Conservation (phyloP, 2,329 filamentous ascomycete species). For the Magnaporthiopsis incrustans region DNA sequence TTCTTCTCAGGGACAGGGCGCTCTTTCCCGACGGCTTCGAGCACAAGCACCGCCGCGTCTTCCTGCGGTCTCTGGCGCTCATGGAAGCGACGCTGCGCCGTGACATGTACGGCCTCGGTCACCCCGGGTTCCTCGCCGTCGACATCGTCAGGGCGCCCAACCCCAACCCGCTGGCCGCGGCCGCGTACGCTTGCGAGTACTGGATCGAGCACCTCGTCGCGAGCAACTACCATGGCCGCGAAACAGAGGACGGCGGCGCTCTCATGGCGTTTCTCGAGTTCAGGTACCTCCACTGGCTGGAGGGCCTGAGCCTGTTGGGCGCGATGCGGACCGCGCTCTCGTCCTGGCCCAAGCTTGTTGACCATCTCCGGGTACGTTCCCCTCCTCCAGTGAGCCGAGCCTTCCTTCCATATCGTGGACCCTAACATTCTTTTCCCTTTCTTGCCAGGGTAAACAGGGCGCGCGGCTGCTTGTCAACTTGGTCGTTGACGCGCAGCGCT, state of each 20-base stretch:
- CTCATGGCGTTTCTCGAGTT: conserved; percentile 24
- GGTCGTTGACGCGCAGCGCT: conserved; percentile 22
- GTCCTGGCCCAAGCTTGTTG: conserved; percentile 15
- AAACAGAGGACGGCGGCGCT: conserved; percentile 18
- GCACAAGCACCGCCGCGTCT: conserved; percentile 22
- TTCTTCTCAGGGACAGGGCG: conserved; percentile 18
- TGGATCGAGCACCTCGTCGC: conserved; percentile 25
- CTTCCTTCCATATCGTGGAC: background rate
- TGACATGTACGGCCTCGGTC: conserved; percentile 26
- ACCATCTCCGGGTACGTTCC: conserved; percentile 10
- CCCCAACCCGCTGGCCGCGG: conserved; percentile 18
- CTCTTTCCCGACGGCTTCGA: conserved; percentile 22
- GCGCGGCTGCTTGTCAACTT: conserved; percentile 11
- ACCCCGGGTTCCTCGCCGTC: conserved; percentile 15
- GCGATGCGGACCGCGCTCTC: conserved; percentile 17
- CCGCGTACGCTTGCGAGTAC: conserved; percentile 25
- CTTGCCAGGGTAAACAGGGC: background rate
- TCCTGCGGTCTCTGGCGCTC: conserved; percentile 24
- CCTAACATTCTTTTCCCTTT: background rate
- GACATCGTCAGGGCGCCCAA: conserved; percentile 14
- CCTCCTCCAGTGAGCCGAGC: background rate
- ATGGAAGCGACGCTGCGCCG: conserved; percentile 22
- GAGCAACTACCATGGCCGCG: background rate
- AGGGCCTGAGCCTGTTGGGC: conserved; percentile 28
- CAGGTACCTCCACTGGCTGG: conserved; percentile 34